Base-by-base conservation (phyloP, 768 basidiomycete species). In the Chlorophyllum brunneum region DNA sequence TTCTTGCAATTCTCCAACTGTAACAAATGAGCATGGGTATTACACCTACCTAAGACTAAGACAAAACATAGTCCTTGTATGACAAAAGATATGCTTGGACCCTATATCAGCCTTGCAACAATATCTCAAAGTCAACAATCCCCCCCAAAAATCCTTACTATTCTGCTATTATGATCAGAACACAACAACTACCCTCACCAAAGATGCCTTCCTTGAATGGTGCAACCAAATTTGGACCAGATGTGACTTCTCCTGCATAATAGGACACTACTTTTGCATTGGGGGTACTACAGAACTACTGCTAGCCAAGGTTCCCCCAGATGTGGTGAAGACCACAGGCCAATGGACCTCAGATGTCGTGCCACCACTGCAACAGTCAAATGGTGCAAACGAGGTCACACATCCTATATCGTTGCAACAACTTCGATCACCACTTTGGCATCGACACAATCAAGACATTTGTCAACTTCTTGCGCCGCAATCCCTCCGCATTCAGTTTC, bases 21-120 rank as follows among this genome's bases (percentile, higher is more conserved):
- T 58, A 51, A 43, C 29, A n/a, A 43, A 4, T 8, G 15, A 23
- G 18, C 48, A 8, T 50, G 48, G 48, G 20, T 50, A 2, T 41
- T 63, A 23, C 66, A 65, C 31, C 68, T 74, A 7, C 71, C 72
- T 0, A 70, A 67, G 64, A 65, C 69, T 0, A 72, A 74, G 48
- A 67, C 67, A 73, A 3, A 66, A 66, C 0, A 56, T 64, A 22
- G 57, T 69, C n/a, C 56, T 63, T 2, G 39, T 70, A 22, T 66
- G 64, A 1, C 24, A 44, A 4, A 26, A 47, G 4, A 29, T 27
- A 10, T 56, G 57, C 20, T 39, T 50, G 3, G 16, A 44, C 31
- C 63, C 31, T 48, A 53, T 56, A 56, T 5, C 23, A 0, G 69
- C 68, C 1, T 8, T 72, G 1, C 20, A 55, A 16, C 53, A 58